These are phyloP conservation scores for Penicillium lividum DNA, from an alignment of 495 filamentous ascomycete genomes.

Conservation along the genomic window DNA sequence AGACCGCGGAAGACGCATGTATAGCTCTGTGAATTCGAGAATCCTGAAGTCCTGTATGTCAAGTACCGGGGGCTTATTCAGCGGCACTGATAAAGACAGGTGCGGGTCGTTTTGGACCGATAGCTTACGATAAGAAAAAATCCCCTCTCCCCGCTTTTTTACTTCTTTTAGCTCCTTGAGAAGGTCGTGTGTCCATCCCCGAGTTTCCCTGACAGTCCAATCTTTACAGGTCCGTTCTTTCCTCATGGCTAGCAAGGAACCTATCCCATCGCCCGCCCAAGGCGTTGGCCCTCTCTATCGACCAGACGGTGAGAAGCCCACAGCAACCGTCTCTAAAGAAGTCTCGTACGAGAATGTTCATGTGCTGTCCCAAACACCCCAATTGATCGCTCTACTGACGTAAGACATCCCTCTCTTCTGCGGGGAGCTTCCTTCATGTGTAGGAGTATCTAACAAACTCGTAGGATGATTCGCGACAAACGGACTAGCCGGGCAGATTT, in stretches of 20 bases:
- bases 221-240: background rate
- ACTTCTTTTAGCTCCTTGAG: background rate
- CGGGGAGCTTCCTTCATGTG: background rate
- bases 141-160: conserved; percentile 15
- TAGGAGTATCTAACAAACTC: conserved; percentile 16
- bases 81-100: conserved; percentile 2
- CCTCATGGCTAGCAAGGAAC: conserved; percentile 32
- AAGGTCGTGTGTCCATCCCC: background rate
- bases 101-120: conserved; percentile 1
- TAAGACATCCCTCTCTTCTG: conserved; percentile 50
- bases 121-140: conserved; percentile 23
- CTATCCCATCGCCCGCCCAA: conserved; percentile 59
- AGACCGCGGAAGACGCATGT: too few relatives aligned
- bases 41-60: background rate
- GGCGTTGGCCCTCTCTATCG: conserved; percentile 79
- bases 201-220: background rate
- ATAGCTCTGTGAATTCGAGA: background rate
- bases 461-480: conserved; percentile 91
- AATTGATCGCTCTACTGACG: conserved; percentile 96
- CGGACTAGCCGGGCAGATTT: conserved; percentile 90
- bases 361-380: conserved; percentile 88
- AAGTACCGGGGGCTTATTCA: conserved; percentile 1
- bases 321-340: conserved; percentile 82
- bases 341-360: conserved; percentile 86
- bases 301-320: conserved; percentile 75